Evolutionary conservation across 495 filamentous ascomycete species (phyloP).

Genomic region (Penicillium herquei): DNA sequence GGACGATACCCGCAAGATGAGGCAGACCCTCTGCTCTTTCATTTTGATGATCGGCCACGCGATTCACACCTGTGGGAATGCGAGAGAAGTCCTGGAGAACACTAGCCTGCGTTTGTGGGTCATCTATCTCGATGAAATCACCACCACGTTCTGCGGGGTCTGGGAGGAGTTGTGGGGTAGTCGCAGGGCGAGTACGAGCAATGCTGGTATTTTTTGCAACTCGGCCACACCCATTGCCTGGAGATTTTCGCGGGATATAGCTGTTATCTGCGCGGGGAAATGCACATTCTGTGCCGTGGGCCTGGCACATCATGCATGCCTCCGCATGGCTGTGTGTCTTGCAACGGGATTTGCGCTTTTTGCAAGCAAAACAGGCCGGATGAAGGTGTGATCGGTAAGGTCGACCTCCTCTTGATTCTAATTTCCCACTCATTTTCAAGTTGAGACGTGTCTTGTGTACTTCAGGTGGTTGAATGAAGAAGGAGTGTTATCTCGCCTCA

Average conservation of each 20-base stretch:
- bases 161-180: background rate
- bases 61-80: background rate
- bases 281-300: conserved; percentile 25
- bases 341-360: conserved; percentile 29
- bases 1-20: conserved; percentile 12
- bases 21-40: conserved; percentile 2
- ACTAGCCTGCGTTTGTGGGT: too few relatives aligned
- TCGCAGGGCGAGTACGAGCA: too few relatives aligned
- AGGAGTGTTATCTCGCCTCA: too few relatives aligned
- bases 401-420: background rate
- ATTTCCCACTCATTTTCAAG: background rate
- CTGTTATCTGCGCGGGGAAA: conserved; percentile 17
- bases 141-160: background rate
- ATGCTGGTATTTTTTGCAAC: background rate
- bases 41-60: background rate
- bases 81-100: background rate
- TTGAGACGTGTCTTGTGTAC: background rate
- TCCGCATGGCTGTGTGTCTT: conserved; percentile 9
- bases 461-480: too few relatives aligned
- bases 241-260: conserved; percentile 10
- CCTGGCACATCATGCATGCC: conserved; percentile 25
- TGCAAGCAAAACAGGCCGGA: conserved; percentile 26
- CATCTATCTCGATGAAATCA: background rate
- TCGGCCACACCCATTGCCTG: background rate
- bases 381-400: conserved; percentile 26